Evolutionary conservation across 305 asterid species (phyloP).

Genomic region (Rubia peregrina): DNA sequence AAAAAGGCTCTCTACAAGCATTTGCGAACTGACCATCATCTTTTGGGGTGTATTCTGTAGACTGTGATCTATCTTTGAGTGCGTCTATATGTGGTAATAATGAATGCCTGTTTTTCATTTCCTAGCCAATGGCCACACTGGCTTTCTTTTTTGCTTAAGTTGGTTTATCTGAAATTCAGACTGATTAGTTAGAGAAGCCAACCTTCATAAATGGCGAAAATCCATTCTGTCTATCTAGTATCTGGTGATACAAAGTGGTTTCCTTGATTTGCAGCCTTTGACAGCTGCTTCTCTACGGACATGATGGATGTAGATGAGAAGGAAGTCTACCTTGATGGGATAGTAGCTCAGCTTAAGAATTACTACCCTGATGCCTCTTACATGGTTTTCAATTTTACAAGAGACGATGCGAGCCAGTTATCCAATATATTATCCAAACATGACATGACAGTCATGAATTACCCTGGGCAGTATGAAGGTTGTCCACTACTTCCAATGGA

Average conservation of each 20-base stretch:
- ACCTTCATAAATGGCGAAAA: not conserved
- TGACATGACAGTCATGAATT: conserved; percentile 96
- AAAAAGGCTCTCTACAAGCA: not conserved
- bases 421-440: conserved; percentile 73
- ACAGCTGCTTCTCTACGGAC: conserved; percentile 92
- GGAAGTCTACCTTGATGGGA: conserved; percentile 55
- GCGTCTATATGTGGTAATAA: too few relatives aligned
- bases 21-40: not conserved
- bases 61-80: not conserved
- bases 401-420: conserved; percentile 56
- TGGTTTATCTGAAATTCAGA: too few relatives aligned
- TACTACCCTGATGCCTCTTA: conserved; percentile 91
- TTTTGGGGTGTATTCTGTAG: not conserved
- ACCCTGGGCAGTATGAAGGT: conserved; percentile 86
- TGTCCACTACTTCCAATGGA: conserved; percentile 63
- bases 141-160: too few relatives aligned
- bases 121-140: too few relatives aligned
- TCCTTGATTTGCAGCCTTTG: conserved; percentile 54
- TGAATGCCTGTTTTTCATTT: too few relatives aligned
- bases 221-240: not conserved
- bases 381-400: conserved; percentile 93
- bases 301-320: conserved; percentile 70
- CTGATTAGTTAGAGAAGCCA: too few relatives aligned
- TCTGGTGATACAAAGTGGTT: not conserved
- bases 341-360: conserved; percentile 93